Conservation (phyloP, 2,329 filamentous ascomycete species). For the Colletotrichum destructivum region DNA sequence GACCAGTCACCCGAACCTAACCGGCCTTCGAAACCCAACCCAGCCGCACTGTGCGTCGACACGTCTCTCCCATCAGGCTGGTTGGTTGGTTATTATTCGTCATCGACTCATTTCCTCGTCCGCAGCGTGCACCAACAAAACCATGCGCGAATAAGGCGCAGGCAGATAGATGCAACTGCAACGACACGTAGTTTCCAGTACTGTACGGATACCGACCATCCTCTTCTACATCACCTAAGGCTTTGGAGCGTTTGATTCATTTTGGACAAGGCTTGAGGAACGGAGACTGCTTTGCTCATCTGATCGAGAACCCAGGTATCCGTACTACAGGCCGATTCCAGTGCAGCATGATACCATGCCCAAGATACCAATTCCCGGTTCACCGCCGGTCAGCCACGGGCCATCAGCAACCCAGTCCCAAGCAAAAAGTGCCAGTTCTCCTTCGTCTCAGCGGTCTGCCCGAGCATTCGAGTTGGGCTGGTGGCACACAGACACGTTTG, state of each 20-base stretch:
- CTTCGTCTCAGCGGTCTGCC: conserved; percentile 12
- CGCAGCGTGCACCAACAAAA: conserved; percentile 18
- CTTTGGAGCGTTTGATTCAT: neutral
- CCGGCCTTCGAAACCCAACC: neutral
- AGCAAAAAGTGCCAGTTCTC: conserved; percentile 4
- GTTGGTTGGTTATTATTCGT: too few relatives aligned
- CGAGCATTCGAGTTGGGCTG: conserved; percentile 4
- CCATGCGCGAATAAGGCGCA: conserved; percentile 1
- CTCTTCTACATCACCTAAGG: too few relatives aligned
- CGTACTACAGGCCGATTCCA: neutral
- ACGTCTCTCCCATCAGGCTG: neutral
- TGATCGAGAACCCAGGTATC: conserved; percentile 3
- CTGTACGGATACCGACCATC: too few relatives aligned
- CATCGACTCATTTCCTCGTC: conserved; percentile 8
- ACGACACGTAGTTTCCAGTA: too few relatives aligned
- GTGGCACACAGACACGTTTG: conserved; percentile 17
- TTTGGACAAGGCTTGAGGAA: neutral
- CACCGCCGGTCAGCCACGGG: conserved; percentile 13
- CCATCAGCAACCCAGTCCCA: conserved; percentile 4
- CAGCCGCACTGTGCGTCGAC: neutral
- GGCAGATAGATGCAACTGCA: neutral
- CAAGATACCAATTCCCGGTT: neutral
- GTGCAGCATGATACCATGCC: neutral
- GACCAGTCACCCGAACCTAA: neutral
- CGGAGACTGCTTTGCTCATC: neutral